These are phyloP conservation scores for Xerocomellus intermedius DNA, from an alignment of 768 basidiomycete species.

Conservation along the genomic window DNA sequence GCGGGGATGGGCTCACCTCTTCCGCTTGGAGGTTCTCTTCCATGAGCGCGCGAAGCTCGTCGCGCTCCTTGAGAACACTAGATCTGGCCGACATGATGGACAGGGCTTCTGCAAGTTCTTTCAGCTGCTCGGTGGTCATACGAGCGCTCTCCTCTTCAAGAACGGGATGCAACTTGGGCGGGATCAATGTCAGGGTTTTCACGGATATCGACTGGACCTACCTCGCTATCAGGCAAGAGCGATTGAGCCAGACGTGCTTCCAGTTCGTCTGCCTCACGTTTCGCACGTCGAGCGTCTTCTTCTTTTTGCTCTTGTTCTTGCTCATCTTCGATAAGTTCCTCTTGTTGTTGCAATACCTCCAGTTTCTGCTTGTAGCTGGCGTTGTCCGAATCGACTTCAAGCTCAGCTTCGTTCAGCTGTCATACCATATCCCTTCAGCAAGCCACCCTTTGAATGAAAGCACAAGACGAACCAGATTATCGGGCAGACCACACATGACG, in stretches of 20 bases:
- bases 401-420: conserved; percentile 94
- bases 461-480: conserved; percentile 72
- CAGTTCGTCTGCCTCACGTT: conserved; percentile 74
- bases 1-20: conserved; percentile 59
- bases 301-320: conserved; percentile 97
- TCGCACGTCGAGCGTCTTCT: conserved; percentile 84
- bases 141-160: conserved; percentile 69
- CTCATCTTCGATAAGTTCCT: conserved; percentile 99
- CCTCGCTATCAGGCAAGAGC: conserved; percentile 87
- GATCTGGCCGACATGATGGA: conserved; percentile 91
- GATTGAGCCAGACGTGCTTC: conserved; percentile 79
- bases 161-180: conserved; percentile 60
- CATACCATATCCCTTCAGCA: not conserved
- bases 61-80: conserved; percentile 92
- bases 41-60: conserved; percentile 89
- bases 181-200: not conserved
- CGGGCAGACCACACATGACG: conserved; percentile 89
- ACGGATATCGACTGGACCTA: conserved; percentile 28
- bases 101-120: conserved; percentile 89
- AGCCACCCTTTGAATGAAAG: not conserved
- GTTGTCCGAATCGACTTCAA: conserved; percentile 91
- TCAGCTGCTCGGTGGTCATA: conserved; percentile 96
- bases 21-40: conserved; percentile 89
- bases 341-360: conserved; percentile 96
- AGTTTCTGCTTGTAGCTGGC: conserved; percentile 98